These are phyloP conservation scores for Geotrichum bryndzae DNA, from an alignment of 1,139 yeast species.

Conservation along the genomic window DNA sequence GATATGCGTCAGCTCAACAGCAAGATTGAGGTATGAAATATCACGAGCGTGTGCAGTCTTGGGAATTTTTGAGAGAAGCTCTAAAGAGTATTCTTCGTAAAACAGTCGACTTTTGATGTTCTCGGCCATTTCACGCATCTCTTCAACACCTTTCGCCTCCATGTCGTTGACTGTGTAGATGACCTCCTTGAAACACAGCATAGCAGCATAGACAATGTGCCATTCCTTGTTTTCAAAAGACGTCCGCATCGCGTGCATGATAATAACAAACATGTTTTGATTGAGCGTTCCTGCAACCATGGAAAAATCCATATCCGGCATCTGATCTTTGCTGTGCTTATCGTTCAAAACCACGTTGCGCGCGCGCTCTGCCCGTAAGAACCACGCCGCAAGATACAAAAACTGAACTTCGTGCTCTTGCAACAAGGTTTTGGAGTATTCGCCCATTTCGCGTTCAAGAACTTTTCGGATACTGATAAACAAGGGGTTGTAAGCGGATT, in stretches of 20 bases:
- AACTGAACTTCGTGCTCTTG: slow-evolving; percentile 43
- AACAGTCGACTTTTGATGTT: slow-evolving; percentile 53
- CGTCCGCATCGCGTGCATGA: slow-evolving; percentile 51
- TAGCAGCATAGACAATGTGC: slow-evolving; percentile 53
- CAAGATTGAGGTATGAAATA: slow-evolving; percentile 53
- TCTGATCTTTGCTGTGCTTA: slow-evolving; percentile 16
- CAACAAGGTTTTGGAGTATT: slow-evolving; percentile 23
- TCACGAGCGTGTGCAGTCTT: slow-evolving; percentile 62
- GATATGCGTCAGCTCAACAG: slow-evolving; percentile 62
- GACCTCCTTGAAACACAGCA: slow-evolving; percentile 64
- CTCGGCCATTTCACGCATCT: slow-evolving; percentile 45
- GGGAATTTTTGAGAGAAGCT: slow-evolving; percentile 54
- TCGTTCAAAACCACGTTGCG: slow-evolving; percentile 16
- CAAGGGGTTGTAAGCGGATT: slow-evolving; percentile 70
- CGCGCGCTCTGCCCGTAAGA: slow-evolving; percentile 39
- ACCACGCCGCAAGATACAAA: slow-evolving; percentile 68
- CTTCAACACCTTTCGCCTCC: slow-evolving; percentile 37
- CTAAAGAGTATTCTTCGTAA: slow-evolving; percentile 59
- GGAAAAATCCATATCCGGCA: slow-evolving; percentile 43
- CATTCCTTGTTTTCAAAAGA: slow-evolving; percentile 37
- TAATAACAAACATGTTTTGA: slow-evolving; percentile 57
- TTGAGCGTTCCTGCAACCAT: slow-evolving; percentile 63
- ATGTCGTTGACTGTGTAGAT: slow-evolving; percentile 50
- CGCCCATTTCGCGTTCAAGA: slow-evolving; percentile 42
- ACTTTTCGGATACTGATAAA: slow-evolving; percentile 48